Base-by-base conservation (phyloP, 1,139 yeast genomes). In the Magnusiomyces fungicola region DNA sequence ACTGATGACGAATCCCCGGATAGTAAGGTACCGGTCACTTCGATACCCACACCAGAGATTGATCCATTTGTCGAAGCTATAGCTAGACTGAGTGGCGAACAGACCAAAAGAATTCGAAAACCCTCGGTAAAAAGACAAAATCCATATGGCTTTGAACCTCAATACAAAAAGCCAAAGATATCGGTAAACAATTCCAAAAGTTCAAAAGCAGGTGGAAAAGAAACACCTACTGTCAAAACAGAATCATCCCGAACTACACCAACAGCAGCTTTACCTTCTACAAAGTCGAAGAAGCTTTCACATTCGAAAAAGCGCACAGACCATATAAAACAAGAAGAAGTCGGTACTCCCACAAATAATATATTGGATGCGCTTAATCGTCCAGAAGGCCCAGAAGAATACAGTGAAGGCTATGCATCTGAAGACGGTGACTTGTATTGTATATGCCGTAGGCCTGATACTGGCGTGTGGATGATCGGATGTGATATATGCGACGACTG, bases 401-500 rank as follows among this genome's bases (percentile, higher is more conserved):
- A 39, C 10, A 16, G 19, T 24, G 41, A 19, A 1, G 24, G n/a
- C n/a, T n/a, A 27, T 18, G 47, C 18, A 18, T 18, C 12, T 36
- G 23, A 40, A 6, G 48, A 30, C 6, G 52, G 46, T 22, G 47
- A 47, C n/a, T 24, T 87, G 10, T 89, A 74, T 59, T 90, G 97
- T 63, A 69, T 82, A 0, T 90, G 97, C 64, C 74, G 94, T 41
- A 76, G 75, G 53, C 85, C 90, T 0, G 97, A 90, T 60, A 73
- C 75, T 53, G 95, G 92, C 1, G 53, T 57, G 41, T 85, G 85
- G 64, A 88, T 88, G 96, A 84, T 90, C 22, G 89, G 86, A 0
- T 90, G 97, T 63, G 97, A 89, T 64, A 90, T 88, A 6, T 90
- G 97, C 67, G 96, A 89, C 61, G 96, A 87, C 56, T 90, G 97